Conservation (phyloP, 192 early-diverging fungal species). For the Mortierella antarctica region DNA sequence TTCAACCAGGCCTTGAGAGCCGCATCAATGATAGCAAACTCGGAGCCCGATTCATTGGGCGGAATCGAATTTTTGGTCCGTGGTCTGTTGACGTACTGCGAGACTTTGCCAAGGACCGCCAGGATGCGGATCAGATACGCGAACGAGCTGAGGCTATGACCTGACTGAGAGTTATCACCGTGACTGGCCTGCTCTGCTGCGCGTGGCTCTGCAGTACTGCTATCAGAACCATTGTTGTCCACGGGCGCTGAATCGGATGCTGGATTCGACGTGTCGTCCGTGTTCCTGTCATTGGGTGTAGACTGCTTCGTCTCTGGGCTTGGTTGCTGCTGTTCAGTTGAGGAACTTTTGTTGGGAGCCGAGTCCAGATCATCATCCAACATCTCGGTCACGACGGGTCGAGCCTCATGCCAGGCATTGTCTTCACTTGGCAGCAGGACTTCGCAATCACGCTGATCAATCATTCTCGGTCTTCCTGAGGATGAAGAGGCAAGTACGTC, state of each 20-base stretch:
- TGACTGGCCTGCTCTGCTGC: slow-evolving; percentile 1
- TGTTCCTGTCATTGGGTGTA: not conserved
- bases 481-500: slow-evolving; percentile 54
- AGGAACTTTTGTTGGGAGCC: not conserved
- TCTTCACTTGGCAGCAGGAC: slow-evolving; percentile 62
- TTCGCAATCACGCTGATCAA: slow-evolving; percentile 63
- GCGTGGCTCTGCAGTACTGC: not conserved
- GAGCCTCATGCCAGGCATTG: slow-evolving; percentile 54
- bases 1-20: slow-evolving; percentile 51
- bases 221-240: not conserved
- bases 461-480: slow-evolving; percentile 59
- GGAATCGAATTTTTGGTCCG: slow-evolving; percentile 37
- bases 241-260: not conserved
- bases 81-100: slow-evolving; percentile 57
- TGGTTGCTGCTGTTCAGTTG: not conserved
- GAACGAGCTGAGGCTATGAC: slow-evolving; percentile 31
- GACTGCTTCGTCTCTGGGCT: not conserved
- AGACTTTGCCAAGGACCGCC: slow-evolving; percentile 58
- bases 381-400: slow-evolving; percentile 45
- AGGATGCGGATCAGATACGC: slow-evolving; percentile 55
- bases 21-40: slow-evolving; percentile 55
- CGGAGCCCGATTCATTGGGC: slow-evolving; percentile 57
- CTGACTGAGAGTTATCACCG: not conserved
- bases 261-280: not conserved
- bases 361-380: slow-evolving; percentile 18